Conservation (phyloP, 2,329 filamentous ascomycete genomes). For the Thyridium curvatum region DNA sequence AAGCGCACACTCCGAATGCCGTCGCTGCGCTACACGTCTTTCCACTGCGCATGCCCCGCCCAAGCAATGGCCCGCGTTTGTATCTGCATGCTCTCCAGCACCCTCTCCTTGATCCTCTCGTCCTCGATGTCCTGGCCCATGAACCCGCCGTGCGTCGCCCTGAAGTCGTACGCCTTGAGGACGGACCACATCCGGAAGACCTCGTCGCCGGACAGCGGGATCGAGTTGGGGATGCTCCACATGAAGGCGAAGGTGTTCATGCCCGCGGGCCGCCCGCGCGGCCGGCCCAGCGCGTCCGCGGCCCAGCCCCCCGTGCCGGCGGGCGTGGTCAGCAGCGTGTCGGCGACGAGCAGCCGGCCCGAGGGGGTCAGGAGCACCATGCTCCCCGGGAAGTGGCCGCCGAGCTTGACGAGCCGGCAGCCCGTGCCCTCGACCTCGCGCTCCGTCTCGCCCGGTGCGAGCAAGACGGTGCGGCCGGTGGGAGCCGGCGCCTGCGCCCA, state of each 20-base stretch:
- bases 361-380: constrained; percentile 55
- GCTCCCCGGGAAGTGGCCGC: constrained; percentile 76
- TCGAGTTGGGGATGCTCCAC: constrained; percentile 72
- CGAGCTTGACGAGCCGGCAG: constrained; percentile 60
- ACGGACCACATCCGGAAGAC: constrained; percentile 66
- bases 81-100: constrained; percentile 73
- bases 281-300: constrained; percentile 29
- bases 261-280: constrained; percentile 29
- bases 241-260: constrained; percentile 61
- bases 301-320: constrained; percentile 44
- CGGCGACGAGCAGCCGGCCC: constrained; percentile 62
- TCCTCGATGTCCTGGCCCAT: constrained; percentile 54
- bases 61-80: constrained; percentile 51
- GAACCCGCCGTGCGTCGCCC: constrained; percentile 63
- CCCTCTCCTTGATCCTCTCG: constrained; percentile 51
- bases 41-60: constrained; percentile 30
- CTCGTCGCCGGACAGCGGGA: constrained; percentile 60
- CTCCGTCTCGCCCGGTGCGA: constrained; percentile 32
- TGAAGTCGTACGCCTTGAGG: constrained; percentile 55
- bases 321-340: constrained; percentile 69
- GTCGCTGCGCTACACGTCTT: neutral
- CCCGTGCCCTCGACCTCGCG: constrained; percentile 33
- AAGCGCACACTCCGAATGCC: neutral
- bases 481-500: constrained; percentile 37
- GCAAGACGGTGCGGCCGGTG: constrained; percentile 29